These are phyloP conservation scores for Biscogniauxia marginata DNA, from an alignment of 2,329 filamentous ascomycete species.

Conservation along the genomic window DNA sequence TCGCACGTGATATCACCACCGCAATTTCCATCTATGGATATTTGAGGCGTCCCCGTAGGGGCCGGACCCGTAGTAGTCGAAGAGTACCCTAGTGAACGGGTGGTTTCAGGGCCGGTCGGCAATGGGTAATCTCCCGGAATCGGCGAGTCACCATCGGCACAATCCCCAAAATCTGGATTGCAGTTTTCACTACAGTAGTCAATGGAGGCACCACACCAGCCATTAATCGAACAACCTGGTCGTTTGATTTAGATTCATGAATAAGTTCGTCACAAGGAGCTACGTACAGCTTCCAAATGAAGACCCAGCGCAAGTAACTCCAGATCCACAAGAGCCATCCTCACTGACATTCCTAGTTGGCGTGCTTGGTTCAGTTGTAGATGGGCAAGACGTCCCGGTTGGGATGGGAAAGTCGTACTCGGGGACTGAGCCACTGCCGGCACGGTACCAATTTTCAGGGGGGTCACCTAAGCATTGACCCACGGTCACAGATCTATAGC, in stretches of 20 bases:
- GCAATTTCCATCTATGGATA: slow-evolving; percentile 28
- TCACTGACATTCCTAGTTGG: slow-evolving; percentile 25
- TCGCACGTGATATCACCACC: slow-evolving; percentile 28
- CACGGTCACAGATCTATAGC: slow-evolving; percentile 49
- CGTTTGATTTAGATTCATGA: slow-evolving; percentile 10
- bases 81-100: slow-evolving; percentile 16
- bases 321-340: slow-evolving; percentile 27
- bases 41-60: slow-evolving; percentile 20
- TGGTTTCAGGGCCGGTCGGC: slow-evolving; percentile 15
- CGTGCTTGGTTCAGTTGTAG: slow-evolving; percentile 9
- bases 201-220: slow-evolving; percentile 29
- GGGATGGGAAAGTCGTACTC: slow-evolving; percentile 29
- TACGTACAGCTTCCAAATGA: slow-evolving; percentile 30
- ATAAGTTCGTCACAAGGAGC: slow-evolving; percentile 2
- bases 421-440: slow-evolving; percentile 26
- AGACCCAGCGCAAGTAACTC: slow-evolving; percentile 30
- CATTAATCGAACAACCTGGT: slow-evolving; percentile 28
- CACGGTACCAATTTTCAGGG: slow-evolving; percentile 52
- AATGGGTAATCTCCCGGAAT: slow-evolving; percentile 20
- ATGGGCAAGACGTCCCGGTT: slow-evolving; percentile 27
- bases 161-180: slow-evolving; percentile 24
- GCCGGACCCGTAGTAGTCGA: slow-evolving; percentile 17
- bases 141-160: slow-evolving; percentile 16
- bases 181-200: slow-evolving; percentile 30
- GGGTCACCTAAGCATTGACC: slow-evolving; percentile 55